Conservation (phyloP, 345 rosid genomes). For the Schrenkiella parvula region DNA sequence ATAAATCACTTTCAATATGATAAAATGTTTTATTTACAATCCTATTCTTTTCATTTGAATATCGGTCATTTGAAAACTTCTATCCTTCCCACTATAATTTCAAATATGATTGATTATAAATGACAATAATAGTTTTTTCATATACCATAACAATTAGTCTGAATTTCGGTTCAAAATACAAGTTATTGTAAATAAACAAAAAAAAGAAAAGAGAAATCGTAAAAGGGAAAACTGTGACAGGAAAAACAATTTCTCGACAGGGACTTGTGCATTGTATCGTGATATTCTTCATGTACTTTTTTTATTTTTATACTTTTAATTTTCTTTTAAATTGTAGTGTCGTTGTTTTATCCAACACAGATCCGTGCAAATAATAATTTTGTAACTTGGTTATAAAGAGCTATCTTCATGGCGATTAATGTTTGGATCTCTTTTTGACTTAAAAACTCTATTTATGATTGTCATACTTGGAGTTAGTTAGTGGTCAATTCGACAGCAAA, state of each 20-base stretch:
- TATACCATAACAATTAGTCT: background rate
- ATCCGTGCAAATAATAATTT: background rate
- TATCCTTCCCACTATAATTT: background rate
- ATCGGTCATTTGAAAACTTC: too few relatives aligned
- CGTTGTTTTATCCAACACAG: constrained; percentile 19
- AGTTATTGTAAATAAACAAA: too few relatives aligned
- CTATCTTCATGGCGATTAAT: constrained; percentile 11
- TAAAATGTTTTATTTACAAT: too few relatives aligned
- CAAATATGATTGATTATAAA: background rate
- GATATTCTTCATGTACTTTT: background rate
- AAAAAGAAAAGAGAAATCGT: too few relatives aligned
- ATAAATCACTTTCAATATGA: too few relatives aligned
- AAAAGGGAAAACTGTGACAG: background rate
- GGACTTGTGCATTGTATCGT: constrained; percentile 2
- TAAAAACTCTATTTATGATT: constrained; percentile 9
- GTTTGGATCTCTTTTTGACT: background rate
- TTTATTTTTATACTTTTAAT: background rate
- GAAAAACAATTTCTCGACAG: background rate
- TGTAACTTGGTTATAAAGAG: background rate
- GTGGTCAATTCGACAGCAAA: constrained; percentile 10
- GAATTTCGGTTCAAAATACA: background rate
- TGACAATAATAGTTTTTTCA: background rate
- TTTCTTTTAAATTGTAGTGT: constrained; percentile 6
- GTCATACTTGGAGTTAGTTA: constrained; percentile 10
- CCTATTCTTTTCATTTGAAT: too few relatives aligned